A percentile compares a stretch with the other conserved stretches of the same genome.
These are phyloP conservation scores for Stentor coeruleus DNA, from an alignment of 73 alveolate genomes.

Conservation along the genomic window DNA sequence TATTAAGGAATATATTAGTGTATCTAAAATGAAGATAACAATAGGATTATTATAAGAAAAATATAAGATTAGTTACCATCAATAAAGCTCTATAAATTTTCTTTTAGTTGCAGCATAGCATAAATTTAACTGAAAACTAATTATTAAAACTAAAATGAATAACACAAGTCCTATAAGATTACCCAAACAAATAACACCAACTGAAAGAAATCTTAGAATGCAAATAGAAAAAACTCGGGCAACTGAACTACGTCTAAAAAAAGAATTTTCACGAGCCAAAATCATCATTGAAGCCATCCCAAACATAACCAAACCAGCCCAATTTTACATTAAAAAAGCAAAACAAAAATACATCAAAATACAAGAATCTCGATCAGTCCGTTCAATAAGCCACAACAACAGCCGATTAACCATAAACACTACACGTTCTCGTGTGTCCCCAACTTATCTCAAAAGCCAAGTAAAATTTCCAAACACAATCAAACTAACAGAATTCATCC, in stretches of 20 bases:
- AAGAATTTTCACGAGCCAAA: constrained; percentile 17
- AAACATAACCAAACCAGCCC: neutral
- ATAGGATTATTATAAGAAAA: too few species aligned
- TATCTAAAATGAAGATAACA: too few species aligned
- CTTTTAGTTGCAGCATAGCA: too few species aligned
- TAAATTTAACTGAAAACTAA: too few species aligned
- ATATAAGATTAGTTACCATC: too few species aligned
- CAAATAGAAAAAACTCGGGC: neutral
- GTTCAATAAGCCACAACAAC: too few species aligned
- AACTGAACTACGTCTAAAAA: neutral
- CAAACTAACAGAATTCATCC: neutral
- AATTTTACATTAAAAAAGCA: neutral
- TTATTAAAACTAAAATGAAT: too few species aligned
- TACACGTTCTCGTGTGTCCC: too few species aligned
- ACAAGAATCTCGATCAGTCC: neutral
- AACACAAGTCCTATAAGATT: neutral
- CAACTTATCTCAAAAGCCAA: neutral
- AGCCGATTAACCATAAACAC: too few species aligned
- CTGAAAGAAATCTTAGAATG: constrained; percentile 2
- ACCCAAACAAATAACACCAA: neutral
- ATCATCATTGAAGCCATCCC: constrained; percentile 16
- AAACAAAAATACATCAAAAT: neutral
- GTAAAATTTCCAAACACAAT: neutral
- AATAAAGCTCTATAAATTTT: too few species aligned
- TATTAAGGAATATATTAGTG: too few species aligned